A percentile compares a stretch with the other conserved stretches of the same genome.
These are phyloP conservation scores for Fusarium sp. DNA, from an alignment of 2,329 filamentous ascomycete species.

Conservation along the genomic window DNA sequence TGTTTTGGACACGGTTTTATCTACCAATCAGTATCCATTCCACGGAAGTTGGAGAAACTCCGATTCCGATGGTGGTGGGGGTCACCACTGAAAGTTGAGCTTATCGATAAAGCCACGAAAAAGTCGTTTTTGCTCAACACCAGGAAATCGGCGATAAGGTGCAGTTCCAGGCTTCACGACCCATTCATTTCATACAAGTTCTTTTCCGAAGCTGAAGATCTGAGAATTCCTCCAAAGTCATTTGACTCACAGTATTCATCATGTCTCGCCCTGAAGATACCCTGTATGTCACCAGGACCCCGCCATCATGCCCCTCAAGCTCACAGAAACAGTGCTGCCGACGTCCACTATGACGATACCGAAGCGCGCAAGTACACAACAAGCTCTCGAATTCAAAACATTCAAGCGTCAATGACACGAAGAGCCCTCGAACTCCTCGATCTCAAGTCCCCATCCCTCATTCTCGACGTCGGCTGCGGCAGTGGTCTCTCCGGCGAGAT, in stretches of 20 bases:
- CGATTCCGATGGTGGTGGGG: background rate
- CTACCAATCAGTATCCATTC: conserved; percentile 37
- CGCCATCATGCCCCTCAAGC: conserved; percentile 36
- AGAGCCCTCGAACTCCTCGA: conserved; percentile 91
- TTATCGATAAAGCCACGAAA: conserved; percentile 43
- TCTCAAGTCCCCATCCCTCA: conserved; percentile 79
- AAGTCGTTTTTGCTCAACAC: conserved; percentile 34
- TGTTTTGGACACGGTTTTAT: conserved; percentile 34
- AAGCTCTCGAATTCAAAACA: conserved; percentile 91
- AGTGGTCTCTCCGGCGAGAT: conserved; percentile 95
- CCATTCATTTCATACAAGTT: background rate
- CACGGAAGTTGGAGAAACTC: too few species aligned
- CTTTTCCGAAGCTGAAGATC: rapidly evolving
- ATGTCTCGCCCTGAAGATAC: conserved; percentile 99
- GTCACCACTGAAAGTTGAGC: background rate
- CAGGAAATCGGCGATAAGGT: conserved; percentile 19
- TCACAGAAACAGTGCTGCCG: conserved; percentile 73
- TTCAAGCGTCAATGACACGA: conserved; percentile 93
- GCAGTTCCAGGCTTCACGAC: background rate
- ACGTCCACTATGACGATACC: conserved; percentile 96
- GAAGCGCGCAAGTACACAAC: conserved; percentile 99
- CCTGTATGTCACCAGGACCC: conserved; percentile 65
- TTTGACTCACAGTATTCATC: conserved; percentile 43
- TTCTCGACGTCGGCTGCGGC: conserved; percentile 97
- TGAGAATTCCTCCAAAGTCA: too few species aligned